Percentiles rank a stretch among this genome's conserved stretches.
phyloP scores from a whole-genome alignment of 805 yeast genomes.

The Pichia exigua region DNA sequence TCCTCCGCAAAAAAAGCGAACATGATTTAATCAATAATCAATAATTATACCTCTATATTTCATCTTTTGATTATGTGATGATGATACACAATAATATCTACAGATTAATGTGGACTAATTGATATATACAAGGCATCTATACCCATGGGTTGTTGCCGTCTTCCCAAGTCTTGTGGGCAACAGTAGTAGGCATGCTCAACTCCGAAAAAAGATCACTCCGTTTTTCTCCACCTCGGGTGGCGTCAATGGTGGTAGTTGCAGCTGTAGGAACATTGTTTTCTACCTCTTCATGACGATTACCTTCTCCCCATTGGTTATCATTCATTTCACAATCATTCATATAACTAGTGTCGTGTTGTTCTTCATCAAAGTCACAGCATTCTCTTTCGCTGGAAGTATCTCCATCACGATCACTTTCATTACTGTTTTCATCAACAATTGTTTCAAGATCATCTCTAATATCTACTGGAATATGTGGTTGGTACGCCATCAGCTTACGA shows the following conservation, averaged over 20 bases:
- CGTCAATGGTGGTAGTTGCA: not conserved
- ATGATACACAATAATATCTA: not conserved
- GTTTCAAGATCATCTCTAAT: constrained; percentile 68
- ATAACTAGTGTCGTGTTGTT: not conserved
- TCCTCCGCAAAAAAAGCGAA: not conserved
- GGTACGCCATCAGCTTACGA: constrained; percentile 46
- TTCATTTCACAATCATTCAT: not conserved
- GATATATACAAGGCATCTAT: not conserved
- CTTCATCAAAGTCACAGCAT: not conserved
- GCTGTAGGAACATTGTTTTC: constrained; percentile 6
- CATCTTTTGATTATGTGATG: not conserved
- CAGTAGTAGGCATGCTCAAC: constrained; percentile 40
- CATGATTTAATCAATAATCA: too few species aligned
- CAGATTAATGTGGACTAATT: not conserved
- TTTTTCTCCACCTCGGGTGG: constrained; percentile 1
- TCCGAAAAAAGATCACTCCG: constrained; percentile 37
- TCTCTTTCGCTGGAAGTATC: not conserved
- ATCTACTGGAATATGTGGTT: constrained; percentile 66
- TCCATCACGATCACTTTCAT: constrained; percentile 12
- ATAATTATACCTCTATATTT: not conserved
- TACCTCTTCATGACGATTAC: constrained; percentile 10
- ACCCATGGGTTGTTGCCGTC: constrained; percentile 64
- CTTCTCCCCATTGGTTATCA: not conserved
- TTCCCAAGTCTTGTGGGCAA: constrained; percentile 48
- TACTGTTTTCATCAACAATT: constrained; percentile 38